A percentile compares a stretch with the other conserved stretches of the same genome.
These are phyloP conservation scores for Malassezia cuniculi DNA, from an alignment of 1,284 basidiomycete genomes.

Conservation along the genomic window DNA sequence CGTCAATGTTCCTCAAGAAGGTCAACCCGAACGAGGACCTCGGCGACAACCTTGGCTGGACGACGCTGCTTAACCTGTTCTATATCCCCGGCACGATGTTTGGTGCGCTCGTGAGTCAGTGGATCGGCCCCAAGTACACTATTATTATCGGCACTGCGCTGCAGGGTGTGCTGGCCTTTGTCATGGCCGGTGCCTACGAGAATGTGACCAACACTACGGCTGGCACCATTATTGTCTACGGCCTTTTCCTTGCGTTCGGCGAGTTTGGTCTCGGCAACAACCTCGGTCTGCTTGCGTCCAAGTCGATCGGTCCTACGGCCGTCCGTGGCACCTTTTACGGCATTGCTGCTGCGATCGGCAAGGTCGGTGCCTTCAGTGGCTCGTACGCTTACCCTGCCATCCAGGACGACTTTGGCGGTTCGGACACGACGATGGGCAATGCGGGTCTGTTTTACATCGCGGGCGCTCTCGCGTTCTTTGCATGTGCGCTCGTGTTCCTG, in stretches of 20 bases:
- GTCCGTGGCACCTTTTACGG: constrained; percentile 37
- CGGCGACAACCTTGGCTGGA: constrained; percentile 32
- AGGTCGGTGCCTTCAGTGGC: constrained; percentile 47
- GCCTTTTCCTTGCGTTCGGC: constrained; percentile 75
- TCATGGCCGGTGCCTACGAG: constrained; percentile 29
- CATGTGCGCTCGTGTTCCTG: constrained; percentile 60
- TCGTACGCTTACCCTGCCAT: constrained; percentile 29
- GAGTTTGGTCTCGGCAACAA: constrained; percentile 53
- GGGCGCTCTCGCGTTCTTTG: constrained; percentile 59
- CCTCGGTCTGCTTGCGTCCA: constrained; percentile 32
- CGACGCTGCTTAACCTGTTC: constrained; percentile 47
- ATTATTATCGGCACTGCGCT: constrained; percentile 30
- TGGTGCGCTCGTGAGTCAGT: constrained; percentile 60
- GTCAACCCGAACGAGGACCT: constrained; percentile 48
- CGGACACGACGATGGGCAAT: no score
- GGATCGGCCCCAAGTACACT: constrained; percentile 35
- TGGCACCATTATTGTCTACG: constrained; percentile 57
- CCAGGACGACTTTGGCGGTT: constrained; percentile 17
- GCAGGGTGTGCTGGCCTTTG: constrained; percentile 52
- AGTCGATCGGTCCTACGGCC: constrained; percentile 25
- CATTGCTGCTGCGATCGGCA: constrained; percentile 65
- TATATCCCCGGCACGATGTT: constrained; percentile 56
- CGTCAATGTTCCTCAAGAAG: constrained; percentile 61
- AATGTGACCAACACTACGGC: constrained; percentile 46
- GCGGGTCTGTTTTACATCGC: constrained; percentile 46